Evolutionary conservation across 164 flowering plant genomes (phyloP).

Genomic region (Protea cynaroides): DNA sequence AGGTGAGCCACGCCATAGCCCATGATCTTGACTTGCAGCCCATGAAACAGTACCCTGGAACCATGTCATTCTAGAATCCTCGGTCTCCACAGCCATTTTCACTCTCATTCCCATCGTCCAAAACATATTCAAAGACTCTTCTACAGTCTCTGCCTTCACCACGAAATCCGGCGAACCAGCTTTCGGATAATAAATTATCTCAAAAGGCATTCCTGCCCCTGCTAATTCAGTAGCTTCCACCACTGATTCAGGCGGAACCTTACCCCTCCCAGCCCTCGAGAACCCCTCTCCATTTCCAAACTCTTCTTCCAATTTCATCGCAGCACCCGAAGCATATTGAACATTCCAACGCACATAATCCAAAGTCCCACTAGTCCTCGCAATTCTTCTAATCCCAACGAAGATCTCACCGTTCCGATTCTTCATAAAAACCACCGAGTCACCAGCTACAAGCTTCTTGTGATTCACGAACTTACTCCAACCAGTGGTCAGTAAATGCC

Average conservation of each 20-base stretch:
- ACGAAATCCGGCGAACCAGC: slow-evolving; percentile 53
- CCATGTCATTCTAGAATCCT: slow-evolving; percentile 54
- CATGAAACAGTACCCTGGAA: slow-evolving; percentile 48
- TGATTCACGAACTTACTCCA: slow-evolving; percentile 86
- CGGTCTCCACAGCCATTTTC: slow-evolving; percentile 60
- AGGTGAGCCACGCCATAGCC: slow-evolving; percentile 45
- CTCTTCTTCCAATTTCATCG: slow-evolving; percentile 11
- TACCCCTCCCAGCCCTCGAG: slow-evolving; percentile 28
- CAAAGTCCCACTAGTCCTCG: slow-evolving; percentile 7
- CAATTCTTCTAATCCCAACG: slow-evolving; percentile 48
- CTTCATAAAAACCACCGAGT: slow-evolving; percentile 69
- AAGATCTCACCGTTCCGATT: slow-evolving; percentile 30
- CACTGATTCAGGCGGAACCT: slow-evolving; percentile 31
- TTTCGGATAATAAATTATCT: slow-evolving; percentile 59
- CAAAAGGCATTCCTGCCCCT: slow-evolving; percentile 39
- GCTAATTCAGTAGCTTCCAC: slow-evolving; percentile 42
- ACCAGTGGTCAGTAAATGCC: slow-evolving; percentile 81
- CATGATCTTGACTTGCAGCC: slow-evolving; percentile 18
- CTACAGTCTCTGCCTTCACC: slow-evolving; percentile 57
- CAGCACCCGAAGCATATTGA: not conserved
- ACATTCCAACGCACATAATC: slow-evolving; percentile 22
- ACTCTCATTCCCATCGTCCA: slow-evolving; percentile 58
- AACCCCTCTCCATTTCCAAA: slow-evolving; percentile 11
- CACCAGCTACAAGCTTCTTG: slow-evolving; percentile 71
- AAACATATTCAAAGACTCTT: slow-evolving; percentile 28